A percentile compares a stretch with the other conserved stretches of the same genome.
Conservation (phyloP, 345 rosid species). For the Melaleuca quinquenervia region DNA sequence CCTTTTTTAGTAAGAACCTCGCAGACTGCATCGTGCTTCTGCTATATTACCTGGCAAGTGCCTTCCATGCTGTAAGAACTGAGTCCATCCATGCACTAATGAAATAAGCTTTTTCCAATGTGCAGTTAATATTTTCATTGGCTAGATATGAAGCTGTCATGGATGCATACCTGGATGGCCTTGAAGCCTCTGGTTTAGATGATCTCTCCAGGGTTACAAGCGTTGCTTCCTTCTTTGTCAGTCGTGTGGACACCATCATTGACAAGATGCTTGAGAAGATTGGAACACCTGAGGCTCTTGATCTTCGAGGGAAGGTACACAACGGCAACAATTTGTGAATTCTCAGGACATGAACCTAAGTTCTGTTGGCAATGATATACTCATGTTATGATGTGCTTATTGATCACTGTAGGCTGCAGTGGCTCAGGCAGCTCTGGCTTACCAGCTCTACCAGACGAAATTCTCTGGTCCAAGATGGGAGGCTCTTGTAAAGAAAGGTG, state of each 20-base stretch:
- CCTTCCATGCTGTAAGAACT: neutral
- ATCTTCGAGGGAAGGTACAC: slow-evolving; percentile 90
- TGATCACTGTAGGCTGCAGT: slow-evolving; percentile 67
- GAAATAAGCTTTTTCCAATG: neutral
- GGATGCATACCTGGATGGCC: slow-evolving; percentile 98
- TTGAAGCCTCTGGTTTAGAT: slow-evolving; percentile 83
- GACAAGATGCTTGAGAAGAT: slow-evolving; percentile 93
- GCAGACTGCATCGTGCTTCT: neutral
- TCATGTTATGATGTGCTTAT: neutral
- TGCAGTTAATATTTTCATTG: slow-evolving; percentile 90
- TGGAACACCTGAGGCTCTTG: slow-evolving; percentile 91
- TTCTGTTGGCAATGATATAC: neutral
- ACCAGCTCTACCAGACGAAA: slow-evolving; percentile 90
- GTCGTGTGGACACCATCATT: slow-evolving; percentile 90
- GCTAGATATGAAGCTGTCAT: slow-evolving; percentile 89
- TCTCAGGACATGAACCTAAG: neutral
- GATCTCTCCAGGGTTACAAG: slow-evolving; percentile 95
- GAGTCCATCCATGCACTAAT: neutral
- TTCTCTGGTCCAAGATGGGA: slow-evolving; percentile 99
- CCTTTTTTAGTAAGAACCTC: neutral
- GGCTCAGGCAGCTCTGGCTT: slow-evolving; percentile 94
- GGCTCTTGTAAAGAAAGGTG: slow-evolving; percentile 87
- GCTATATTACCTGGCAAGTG: neutral
- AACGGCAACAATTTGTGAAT: neutral
- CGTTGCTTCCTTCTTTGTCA: slow-evolving; percentile 97